Conservation (phyloP, 2,329 filamentous ascomycete species). For the Bipolaris oryzae region DNA sequence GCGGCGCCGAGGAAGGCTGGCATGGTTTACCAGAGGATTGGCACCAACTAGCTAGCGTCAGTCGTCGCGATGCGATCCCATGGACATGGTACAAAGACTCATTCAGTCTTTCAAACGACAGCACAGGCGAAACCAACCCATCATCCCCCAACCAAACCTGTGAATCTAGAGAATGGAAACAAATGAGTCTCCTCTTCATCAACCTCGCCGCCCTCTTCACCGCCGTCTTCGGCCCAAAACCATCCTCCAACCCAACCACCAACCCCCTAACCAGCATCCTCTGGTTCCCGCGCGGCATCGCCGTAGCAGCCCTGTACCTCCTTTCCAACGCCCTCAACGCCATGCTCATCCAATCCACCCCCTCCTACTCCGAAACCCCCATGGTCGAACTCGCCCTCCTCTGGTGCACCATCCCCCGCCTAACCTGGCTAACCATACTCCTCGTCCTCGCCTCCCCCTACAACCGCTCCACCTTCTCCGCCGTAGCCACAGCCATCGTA, state of each 20-base stretch:
- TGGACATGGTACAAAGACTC: slow-evolving; percentile 40
- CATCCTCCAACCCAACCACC: neutral
- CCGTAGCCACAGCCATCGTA: slow-evolving; percentile 25
- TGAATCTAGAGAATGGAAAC: slow-evolving; percentile 31
- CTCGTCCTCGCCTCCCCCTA: slow-evolving; percentile 20
- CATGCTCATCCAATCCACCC: slow-evolving; percentile 25
- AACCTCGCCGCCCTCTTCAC: slow-evolving; percentile 28
- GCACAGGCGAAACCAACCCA: neutral
- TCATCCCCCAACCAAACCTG: slow-evolving; percentile 12
- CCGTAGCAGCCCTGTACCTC: slow-evolving; percentile 30
- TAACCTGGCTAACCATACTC: slow-evolving; percentile 31
- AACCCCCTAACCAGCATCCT: neutral
- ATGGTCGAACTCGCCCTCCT: slow-evolving; percentile 35
- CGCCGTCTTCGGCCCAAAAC: slow-evolving; percentile 12
- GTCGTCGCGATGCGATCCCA: slow-evolving; percentile 38
- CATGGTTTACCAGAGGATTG: slow-evolving; percentile 40
- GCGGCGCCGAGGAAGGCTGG: slow-evolving; percentile 37
- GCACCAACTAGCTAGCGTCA: slow-evolving; percentile 31
- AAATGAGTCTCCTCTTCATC: slow-evolving; percentile 30
- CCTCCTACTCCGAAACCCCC: slow-evolving; percentile 29
- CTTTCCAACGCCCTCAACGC: slow-evolving; percentile 31
- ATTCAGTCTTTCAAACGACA: slow-evolving; percentile 5
- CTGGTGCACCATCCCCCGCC: slow-evolving; percentile 43
- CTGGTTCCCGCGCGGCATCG: slow-evolving; percentile 29
- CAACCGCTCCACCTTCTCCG: slow-evolving; percentile 15